Conservation (phyloP, 345 rosid genomes). For the Anastatica hierochuntica region DNA sequence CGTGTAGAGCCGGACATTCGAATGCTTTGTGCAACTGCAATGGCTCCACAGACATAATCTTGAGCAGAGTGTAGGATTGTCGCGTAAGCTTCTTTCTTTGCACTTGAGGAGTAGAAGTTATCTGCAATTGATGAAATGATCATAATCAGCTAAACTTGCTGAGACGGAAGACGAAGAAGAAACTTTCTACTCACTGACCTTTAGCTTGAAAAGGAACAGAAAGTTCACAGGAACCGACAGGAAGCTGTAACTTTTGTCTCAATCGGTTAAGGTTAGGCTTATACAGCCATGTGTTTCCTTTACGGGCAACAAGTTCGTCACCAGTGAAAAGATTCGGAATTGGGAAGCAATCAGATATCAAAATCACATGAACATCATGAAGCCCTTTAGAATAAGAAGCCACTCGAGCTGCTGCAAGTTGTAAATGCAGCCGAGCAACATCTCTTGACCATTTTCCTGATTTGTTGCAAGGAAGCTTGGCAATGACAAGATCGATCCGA, state of each 20-base stretch:
- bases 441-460: conserved; percentile 70
- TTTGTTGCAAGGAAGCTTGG: conserved; percentile 74
- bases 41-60: conserved; percentile 78
- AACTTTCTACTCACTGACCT: conserved; percentile 31
- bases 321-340: conserved; percentile 71
- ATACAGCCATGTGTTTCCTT: conserved; percentile 71
- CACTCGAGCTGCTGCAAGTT: conserved; percentile 73
- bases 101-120: conserved; percentile 49
- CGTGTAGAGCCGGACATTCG: conserved; percentile 85
- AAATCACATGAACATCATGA: conserved; percentile 58
- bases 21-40: conserved; percentile 75
- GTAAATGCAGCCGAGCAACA: conserved; percentile 74
- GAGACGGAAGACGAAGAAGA: no score
- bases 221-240: conserved; percentile 89
- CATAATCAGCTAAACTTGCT: no score
- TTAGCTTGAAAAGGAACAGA: conserved; percentile 73
- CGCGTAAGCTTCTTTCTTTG: conserved; percentile 76
- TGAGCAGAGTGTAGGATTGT: conserved; percentile 85
- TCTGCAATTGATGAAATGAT: conserved; percentile 31
- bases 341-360: conserved; percentile 67
- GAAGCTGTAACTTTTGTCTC: conserved; percentile 42
- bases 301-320: conserved; percentile 47
- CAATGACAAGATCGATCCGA: conserved; percentile 60
- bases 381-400: conserved; percentile 66
- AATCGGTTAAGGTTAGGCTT: conserved; percentile 48